phyloP scores from a whole-genome alignment of 2,329 filamentous ascomycete species.

The Pseudocercospora vitis region DNA sequence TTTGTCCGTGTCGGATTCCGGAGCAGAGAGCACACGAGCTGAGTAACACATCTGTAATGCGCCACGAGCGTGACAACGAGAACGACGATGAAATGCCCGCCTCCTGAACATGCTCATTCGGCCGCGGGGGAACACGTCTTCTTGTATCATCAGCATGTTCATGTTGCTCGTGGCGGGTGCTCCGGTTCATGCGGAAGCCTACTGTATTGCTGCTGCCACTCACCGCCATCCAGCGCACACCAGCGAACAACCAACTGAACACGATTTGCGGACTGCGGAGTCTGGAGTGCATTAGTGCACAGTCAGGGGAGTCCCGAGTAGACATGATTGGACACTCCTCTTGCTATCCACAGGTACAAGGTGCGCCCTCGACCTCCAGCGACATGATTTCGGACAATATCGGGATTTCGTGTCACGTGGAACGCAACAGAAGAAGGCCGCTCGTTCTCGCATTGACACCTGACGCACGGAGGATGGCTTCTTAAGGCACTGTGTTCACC shows the following conservation, averaged over 20 bases:
- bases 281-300: conserved; percentile 3
- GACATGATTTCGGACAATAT: not conserved
- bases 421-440: not conserved
- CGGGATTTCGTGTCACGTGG: not conserved
- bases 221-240: not conserved
- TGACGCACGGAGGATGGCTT: too few relatives aligned
- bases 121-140: too few relatives aligned
- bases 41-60: too few relatives aligned
- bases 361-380: not conserved
- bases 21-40: not conserved
- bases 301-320: not conserved
- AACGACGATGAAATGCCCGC: too few relatives aligned
- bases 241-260: not conserved
- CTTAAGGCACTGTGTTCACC: too few relatives aligned
- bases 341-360: not conserved
- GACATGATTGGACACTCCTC: not conserved
- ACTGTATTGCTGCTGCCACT: too few relatives aligned
- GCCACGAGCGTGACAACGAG: too few relatives aligned
- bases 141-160: too few relatives aligned
- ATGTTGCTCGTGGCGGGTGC: not conserved
- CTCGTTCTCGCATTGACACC: not conserved
- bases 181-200: not conserved
- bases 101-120: too few relatives aligned
- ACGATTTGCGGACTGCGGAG: not conserved
- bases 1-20: not conserved